Conservation (phyloP, 106 monocot species). For the Dioscorea dumetorum region DNA sequence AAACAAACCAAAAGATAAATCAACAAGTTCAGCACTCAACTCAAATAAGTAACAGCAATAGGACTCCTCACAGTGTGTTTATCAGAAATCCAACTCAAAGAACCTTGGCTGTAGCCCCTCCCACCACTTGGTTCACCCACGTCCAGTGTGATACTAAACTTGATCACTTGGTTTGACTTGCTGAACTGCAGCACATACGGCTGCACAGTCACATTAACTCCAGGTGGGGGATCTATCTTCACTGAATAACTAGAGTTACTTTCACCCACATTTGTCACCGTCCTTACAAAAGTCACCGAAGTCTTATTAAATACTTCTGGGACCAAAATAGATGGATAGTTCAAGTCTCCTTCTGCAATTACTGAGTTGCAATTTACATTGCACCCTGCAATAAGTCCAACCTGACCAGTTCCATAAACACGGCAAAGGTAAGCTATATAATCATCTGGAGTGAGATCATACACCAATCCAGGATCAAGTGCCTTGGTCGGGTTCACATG, state of each 20-base stretch:
- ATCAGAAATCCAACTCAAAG: not conserved
- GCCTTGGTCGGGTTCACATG: conserved; percentile 47
- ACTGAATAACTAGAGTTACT: not conserved
- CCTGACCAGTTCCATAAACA: not conserved
- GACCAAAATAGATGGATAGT: conserved; percentile 46
- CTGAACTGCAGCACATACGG: conserved; percentile 25
- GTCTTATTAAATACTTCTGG: not conserved
- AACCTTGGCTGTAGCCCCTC: not conserved
- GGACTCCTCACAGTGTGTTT: not conserved
- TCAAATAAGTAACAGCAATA: not conserved
- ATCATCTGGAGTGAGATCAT: conserved; percentile 26
- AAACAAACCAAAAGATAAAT: too few relatives aligned
- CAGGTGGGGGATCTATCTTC: conserved; percentile 4
- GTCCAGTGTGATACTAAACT: conserved; percentile 14
- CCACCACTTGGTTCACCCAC: too few relatives aligned
- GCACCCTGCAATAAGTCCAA: conserved; percentile 9
- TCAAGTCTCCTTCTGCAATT: conserved; percentile 19
- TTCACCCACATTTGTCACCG: conserved; percentile 25
- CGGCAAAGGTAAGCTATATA: conserved; percentile 45
- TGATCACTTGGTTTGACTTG: conserved; percentile 15
- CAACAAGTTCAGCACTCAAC: too few relatives aligned
- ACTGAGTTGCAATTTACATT: conserved; percentile 6
- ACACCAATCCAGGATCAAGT: conserved; percentile 42
- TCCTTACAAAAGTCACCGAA: conserved; percentile 12
- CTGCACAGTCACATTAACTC: conserved; percentile 12